phyloP scores from a whole-genome alignment of 345 rosid genomes.

The Eucalyptus sp. region DNA sequence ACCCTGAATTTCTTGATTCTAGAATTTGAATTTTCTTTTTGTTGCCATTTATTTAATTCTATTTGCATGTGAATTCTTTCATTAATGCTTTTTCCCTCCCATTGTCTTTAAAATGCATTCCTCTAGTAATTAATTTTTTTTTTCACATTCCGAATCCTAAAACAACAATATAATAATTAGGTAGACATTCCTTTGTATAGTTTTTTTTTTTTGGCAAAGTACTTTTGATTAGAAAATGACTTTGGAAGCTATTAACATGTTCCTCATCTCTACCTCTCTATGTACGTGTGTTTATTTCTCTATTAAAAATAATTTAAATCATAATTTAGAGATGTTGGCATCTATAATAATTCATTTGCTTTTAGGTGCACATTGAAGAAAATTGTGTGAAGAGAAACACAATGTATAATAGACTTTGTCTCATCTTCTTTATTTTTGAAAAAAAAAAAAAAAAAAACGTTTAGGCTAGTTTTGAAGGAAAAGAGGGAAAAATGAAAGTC shows the following conservation, averaged over 20 bases:
- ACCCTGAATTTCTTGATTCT: too few relatives aligned
- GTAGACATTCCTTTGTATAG: background rate
- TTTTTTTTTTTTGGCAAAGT: too few relatives aligned
- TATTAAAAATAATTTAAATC: too few relatives aligned
- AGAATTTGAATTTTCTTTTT: too few relatives aligned
- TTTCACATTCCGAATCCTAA: rapidly evolving
- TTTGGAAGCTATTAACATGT: background rate
- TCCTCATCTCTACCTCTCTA: background rate
- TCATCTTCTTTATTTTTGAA: background rate
- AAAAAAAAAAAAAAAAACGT: too few relatives aligned
- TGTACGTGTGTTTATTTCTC: too few relatives aligned
- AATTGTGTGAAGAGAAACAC: background rate
- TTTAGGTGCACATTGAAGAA: background rate
- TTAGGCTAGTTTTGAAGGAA: background rate
- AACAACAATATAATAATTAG: background rate
- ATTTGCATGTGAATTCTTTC: background rate
- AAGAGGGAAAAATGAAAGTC: background rate
- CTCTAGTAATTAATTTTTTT: too few relatives aligned
- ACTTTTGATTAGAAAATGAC: background rate
- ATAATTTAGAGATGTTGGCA: background rate
- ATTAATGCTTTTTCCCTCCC: too few relatives aligned
- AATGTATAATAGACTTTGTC: background rate
- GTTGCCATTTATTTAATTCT: background rate
- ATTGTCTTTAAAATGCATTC: too few relatives aligned
- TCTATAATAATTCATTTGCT: background rate